phyloP scores from a whole-genome alignment of 495 filamentous ascomycete species.

The Podospora pseudoanserina region DNA sequence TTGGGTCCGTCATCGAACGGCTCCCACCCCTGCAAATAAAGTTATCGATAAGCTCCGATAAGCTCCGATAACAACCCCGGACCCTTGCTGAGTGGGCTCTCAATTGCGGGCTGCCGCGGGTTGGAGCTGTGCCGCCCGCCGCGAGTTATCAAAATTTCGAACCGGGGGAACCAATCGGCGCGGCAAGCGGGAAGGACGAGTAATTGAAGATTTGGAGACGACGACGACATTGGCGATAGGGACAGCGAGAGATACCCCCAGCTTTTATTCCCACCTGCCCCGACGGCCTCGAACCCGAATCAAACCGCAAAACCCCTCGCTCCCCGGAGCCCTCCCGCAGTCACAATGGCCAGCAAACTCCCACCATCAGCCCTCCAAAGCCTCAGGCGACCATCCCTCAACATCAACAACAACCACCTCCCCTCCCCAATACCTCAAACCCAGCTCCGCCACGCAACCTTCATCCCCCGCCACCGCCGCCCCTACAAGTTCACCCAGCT shows the following conservation, averaged over 20 bases:
- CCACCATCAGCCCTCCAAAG: background rate
- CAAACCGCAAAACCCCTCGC: background rate
- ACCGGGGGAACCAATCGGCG: constrained; percentile 11
- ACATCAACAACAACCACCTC: constrained; percentile 12
- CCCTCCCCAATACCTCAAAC: constrained; percentile 24
- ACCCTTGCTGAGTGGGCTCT: background rate
- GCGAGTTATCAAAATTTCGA: constrained; percentile 26
- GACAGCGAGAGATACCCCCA: background rate
- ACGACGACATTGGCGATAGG: background rate
- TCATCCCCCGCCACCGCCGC: constrained; percentile 78
- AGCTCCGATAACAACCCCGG: constrained; percentile 14
- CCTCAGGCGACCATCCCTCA: background rate
- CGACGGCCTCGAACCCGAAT: no score
- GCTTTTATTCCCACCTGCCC: background rate
- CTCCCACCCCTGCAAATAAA: background rate
- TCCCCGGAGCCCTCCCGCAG: background rate
- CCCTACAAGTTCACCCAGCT: constrained; percentile 98
- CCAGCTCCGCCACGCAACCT: constrained; percentile 74
- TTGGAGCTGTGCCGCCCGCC: background rate
- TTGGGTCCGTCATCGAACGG: background rate
- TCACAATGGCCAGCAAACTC: background rate
- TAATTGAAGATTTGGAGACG: background rate
- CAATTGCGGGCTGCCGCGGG: background rate
- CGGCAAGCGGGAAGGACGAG: constrained; percentile 5
- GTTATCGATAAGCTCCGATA: constrained; percentile 14